phyloP scores from a whole-genome alignment of 352 stramenopile genomes.

The Lagenidium sp. region DNA sequence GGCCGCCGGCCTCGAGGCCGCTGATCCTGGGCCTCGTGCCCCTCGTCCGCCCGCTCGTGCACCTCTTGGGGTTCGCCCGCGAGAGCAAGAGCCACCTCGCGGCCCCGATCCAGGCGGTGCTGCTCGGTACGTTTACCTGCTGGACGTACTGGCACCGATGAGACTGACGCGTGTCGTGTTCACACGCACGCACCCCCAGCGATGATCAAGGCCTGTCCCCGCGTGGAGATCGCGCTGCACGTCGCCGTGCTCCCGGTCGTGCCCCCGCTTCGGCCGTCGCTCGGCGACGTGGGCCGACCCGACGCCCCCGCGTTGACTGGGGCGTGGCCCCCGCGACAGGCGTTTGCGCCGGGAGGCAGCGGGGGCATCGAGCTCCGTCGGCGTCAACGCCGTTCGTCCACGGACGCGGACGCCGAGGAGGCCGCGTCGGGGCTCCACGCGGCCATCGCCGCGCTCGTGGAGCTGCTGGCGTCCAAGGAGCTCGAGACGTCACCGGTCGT shows the following conservation, averaged over 20 bases:
- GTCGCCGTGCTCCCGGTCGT: neutral
- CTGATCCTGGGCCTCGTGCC: slow-evolving; percentile 37
- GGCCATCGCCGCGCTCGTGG: slow-evolving; percentile 32
- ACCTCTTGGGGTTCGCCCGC: slow-evolving; percentile 58
- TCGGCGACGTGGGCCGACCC: too few species aligned
- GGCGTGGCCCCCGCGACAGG: slow-evolving; percentile 26
- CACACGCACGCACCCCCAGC: too few species aligned
- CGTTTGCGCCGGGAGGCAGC: slow-evolving; percentile 53
- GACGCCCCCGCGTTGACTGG: too few species aligned
- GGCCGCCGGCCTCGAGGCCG: slow-evolving; percentile 43
- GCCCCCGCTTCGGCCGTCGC: neutral
- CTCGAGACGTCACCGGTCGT: slow-evolving; percentile 56
- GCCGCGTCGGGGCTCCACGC: slow-evolving; percentile 18
- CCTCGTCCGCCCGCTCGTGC: slow-evolving; percentile 46
- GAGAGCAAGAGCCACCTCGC: slow-evolving; percentile 57
- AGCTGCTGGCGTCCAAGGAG: slow-evolving; percentile 51
- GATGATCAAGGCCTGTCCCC: slow-evolving; percentile 20
- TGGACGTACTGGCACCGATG: too few species aligned
- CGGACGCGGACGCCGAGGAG: slow-evolving; percentile 8
- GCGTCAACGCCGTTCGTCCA: neutral
- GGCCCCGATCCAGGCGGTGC: slow-evolving; percentile 32
- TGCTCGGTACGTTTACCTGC: slow-evolving; percentile 25
- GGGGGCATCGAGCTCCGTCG: slow-evolving; percentile 45
- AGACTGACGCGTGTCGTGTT: too few species aligned
- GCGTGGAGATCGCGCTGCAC: neutral